Percentiles rank a stretch among this genome's conserved stretches.
phyloP scores from a whole-genome alignment of 225 moss, liverwort and hornwort species.

The Antitrichia curtipendula region DNA sequence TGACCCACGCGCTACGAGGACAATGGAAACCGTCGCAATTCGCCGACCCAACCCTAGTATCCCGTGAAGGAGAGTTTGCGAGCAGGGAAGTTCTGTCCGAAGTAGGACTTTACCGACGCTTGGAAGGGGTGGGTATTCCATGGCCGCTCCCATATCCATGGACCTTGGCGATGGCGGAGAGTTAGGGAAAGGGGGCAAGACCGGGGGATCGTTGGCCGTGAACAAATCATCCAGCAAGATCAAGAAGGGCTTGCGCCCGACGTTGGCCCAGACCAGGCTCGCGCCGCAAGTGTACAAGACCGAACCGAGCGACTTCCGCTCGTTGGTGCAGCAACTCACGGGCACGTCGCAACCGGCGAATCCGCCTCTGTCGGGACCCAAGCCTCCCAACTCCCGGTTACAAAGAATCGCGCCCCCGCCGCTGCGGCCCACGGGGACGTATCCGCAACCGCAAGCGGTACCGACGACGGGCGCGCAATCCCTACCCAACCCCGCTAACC shows the following conservation, averaged over 20 bases:
- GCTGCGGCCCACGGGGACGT: constrained; percentile 53
- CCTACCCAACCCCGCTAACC: constrained; percentile 9
- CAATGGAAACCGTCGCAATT: background rate
- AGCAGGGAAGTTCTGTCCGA: background rate
- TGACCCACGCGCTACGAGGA: background rate
- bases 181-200: constrained; percentile 28
- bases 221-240: constrained; percentile 78
- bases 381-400: constrained; percentile 60
- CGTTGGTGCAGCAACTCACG: constrained; percentile 78
- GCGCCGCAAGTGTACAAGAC: constrained; percentile 85
- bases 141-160: constrained; percentile 40
- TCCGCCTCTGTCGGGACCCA: constrained; percentile 22
- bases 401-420: constrained; percentile 87
- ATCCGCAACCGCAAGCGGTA: constrained; percentile 17
- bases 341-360: constrained; percentile 50
- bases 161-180: constrained; percentile 31
- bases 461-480: constrained; percentile 1
- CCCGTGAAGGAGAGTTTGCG: background rate
- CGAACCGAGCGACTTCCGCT: constrained; percentile 75
- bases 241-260: constrained; percentile 61
- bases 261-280: constrained; percentile 60
- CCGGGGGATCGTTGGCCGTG: constrained; percentile 56
- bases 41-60: constrained; percentile 6
- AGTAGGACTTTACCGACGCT: background rate
- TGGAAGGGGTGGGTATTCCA: background rate